Evolutionary conservation across 2,329 filamentous ascomycete species (phyloP), one percentile per base, ranked within the genome.

Genomic region (Venturia carpophila): DNA sequence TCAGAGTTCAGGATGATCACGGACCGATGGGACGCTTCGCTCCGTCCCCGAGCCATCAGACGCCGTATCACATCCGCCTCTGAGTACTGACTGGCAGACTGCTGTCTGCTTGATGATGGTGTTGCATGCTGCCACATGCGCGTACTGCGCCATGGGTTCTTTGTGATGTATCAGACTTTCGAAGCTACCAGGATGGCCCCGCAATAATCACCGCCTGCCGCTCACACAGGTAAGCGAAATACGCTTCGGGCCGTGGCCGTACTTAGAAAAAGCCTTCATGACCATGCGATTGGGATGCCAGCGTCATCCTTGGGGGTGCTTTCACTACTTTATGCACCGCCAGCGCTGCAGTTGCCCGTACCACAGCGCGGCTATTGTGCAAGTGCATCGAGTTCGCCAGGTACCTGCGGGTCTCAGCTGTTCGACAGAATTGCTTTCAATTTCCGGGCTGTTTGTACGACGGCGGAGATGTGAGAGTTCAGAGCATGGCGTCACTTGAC

Each of bases 211-310:
- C 13, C 37, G 19, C n/a, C 52, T 58, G 52, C 52, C 52, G 52
- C 30, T 34, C 52, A 58, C 17, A 37, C n/a, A 17, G 15, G 27
- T 34, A 58, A 58, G 52, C 52, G 30, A 58, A 58, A 58, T 34
- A 58, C 30, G 52, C 27, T 58, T 58, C 52, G 52, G 52, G 52
- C 52, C 52, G 52, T 37, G 52, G 52, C 52, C 15, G 52, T 58
- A 58, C 52, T 37, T 11, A 37, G 30, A 15, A 58, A 58, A 58
- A 58, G 52, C 52, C 52, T 58, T 37, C 30, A 58, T 19, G 30
- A 58, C 30, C 52, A 58, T 58, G 52, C 52, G n/a, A 37, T 58
- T 58, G 52, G 52, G 52, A 27, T 58, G 52, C 52, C 52, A 37
- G 52, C 52, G 52, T 37, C 49, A 24, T 30, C 19, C 49, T 15